Evolutionary conservation across 2,329 filamentous ascomycete genomes (phyloP), one percentile per base, ranked within the genome.

Genomic region (Fusarium virguliforme): DNA sequence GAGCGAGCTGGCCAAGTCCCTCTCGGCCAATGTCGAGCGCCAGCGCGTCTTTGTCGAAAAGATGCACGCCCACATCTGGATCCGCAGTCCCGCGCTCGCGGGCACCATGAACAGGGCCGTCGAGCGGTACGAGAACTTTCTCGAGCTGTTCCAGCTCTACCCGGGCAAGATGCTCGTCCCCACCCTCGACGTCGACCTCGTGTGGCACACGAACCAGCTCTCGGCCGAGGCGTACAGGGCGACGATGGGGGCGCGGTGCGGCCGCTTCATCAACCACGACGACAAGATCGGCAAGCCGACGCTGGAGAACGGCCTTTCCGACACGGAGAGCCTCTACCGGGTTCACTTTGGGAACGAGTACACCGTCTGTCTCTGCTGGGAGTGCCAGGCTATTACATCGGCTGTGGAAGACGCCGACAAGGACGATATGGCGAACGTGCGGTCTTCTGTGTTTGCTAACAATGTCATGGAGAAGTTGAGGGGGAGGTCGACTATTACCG

Each of bases 131-230:
- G 68, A 71, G 26, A 76, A 76, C 48, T 83, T 82, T 64, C 64
- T 83, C 43, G 69, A 70, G 22, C 74, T 83, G 3, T 75, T 83
- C 51, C 79, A 79, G 2, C 67, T 77, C 0, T 75, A 88, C 53
- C 77, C 77, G 1, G 65, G 68, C 8, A 77, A 68, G 22, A 78
- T 77, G 57, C 65, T 81, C 2, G 82, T 83, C 8, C 82, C 82
- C 1, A 81, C 80, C 2, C 72, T 82, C 3, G 82, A 83, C 38
- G 77, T 84, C 26, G 82, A 84, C 54, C 73, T 84, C 5, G 81
- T 75, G 8, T 84, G 82, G 82, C 81, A 83, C 60, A 83, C 82
- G 4, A 82, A 83, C 64, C 82, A 83, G 62, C 78, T 79, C 60
- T 80, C 79, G 6, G 68, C 79, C 0, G 50, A 15, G 4, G 57